Conservation (phyloP, 345 rosid genomes). For the Conringia planisiliqua region DNA sequence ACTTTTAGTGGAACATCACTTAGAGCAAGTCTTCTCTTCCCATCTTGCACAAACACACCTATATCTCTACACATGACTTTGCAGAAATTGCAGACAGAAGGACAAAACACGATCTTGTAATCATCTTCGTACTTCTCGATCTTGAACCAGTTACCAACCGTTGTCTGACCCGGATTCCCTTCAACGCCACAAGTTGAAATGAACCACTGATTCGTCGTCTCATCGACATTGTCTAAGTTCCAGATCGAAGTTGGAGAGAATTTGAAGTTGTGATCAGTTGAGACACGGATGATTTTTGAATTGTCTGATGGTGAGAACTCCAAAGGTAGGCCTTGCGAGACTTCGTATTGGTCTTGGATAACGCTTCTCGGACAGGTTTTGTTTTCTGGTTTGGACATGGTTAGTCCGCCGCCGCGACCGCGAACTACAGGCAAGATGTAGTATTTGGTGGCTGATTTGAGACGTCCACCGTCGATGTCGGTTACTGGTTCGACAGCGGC, state of each 20-base stretch:
- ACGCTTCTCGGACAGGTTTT: constrained; percentile 25
- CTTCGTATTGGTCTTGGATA: constrained; percentile 22
- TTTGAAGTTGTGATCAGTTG: constrained; percentile 39
- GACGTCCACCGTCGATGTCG: constrained; percentile 10
- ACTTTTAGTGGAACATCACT: constrained; percentile 52
- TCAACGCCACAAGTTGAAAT: constrained; percentile 51
- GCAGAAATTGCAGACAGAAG: constrained; percentile 54
- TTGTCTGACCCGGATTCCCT: constrained; percentile 54
- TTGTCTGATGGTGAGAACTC: constrained; percentile 20
- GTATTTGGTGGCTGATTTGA: constrained; percentile 10
- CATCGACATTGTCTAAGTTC: constrained; percentile 43
- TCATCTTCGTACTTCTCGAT: constrained; percentile 42
- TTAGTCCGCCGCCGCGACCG: constrained; percentile 33
- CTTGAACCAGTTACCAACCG: constrained; percentile 59
- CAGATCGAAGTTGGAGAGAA: constrained; percentile 45
- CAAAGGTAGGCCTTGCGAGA: constrained; percentile 28
- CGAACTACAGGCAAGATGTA: constrained; percentile 35
- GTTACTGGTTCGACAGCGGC: constrained; percentile 16
- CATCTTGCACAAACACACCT: constrained; percentile 48
- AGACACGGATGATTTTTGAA: constrained; percentile 20
- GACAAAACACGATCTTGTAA: constrained; percentile 65
- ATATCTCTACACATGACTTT: constrained; percentile 52
- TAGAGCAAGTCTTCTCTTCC: constrained; percentile 46
- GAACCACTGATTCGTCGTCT: constrained; percentile 36
- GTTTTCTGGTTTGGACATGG: constrained; percentile 12